Evolutionary conservation across 768 basidiomycete species (phyloP).

Genomic region (Boletus rubropictus): DNA sequence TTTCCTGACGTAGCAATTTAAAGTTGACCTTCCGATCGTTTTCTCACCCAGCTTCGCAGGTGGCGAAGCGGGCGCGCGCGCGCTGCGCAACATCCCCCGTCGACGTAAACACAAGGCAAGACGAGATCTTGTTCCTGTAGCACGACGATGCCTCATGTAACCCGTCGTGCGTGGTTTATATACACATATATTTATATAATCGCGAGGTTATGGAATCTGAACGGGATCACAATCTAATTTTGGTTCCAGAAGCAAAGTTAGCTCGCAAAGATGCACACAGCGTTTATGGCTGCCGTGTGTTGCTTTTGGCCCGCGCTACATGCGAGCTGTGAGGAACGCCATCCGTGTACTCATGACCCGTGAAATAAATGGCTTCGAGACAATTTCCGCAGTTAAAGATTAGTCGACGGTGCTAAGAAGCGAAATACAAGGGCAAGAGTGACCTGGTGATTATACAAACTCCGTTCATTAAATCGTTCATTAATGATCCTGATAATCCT

Average conservation of each 20-base stretch:
- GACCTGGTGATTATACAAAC: conserved; percentile 7
- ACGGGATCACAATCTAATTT: conserved; percentile 16
- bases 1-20: background rate
- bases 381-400: conserved; percentile 24
- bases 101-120: too few species aligned
- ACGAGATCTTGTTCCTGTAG: conserved; percentile 12
- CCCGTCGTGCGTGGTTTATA: conserved; percentile 5
- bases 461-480: conserved; percentile 26
- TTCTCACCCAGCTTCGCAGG: background rate
- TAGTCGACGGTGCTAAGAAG: conserved; percentile 2
- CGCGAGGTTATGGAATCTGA: conserved; percentile 3
- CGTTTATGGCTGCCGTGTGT: conserved; percentile 2
- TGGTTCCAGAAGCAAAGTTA: conserved; percentile 18
- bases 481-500: conserved; percentile 27
- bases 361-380: conserved; percentile 3
- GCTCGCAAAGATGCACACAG: conserved; percentile 11
- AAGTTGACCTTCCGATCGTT: background rate
- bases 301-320: conserved; percentile 13
- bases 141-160: conserved; percentile 4
- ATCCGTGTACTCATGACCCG: conserved; percentile 10
- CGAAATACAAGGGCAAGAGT: background rate
- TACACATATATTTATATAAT: background rate
- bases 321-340: conserved; percentile 9
- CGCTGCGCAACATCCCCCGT: too few species aligned
- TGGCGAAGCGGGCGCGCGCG: too few species aligned